Evolutionary conservation across 139 green algal genomes (phyloP).

Genomic region (Coccomyxa sp.): DNA sequence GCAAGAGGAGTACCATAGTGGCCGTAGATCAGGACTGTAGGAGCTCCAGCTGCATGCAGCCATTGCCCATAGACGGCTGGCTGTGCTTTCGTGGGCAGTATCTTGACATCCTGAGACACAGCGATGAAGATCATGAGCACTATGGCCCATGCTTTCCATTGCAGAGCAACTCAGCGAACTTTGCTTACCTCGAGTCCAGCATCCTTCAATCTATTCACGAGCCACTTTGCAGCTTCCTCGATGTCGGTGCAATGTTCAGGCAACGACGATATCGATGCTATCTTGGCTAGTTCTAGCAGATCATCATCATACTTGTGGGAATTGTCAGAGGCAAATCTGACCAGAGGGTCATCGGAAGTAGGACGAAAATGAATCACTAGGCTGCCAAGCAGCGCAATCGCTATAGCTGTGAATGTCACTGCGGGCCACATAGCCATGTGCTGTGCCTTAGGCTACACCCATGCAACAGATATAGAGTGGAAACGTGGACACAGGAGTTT

Average conservation of each 20-base stretch:
- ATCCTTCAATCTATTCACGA: conserved; percentile 16
- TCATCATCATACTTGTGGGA: conserved; percentile 13
- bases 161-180: not conserved
- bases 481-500: no score
- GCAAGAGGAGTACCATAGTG: conserved; percentile 68
- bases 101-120: conserved; percentile 26
- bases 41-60: conserved; percentile 25
- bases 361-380: no score
- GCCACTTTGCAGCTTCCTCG: conserved; percentile 29
- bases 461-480: no score
- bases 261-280: conserved; percentile 43
- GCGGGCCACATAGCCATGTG: no score
- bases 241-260: conserved; percentile 29
- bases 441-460: no score
- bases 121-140: not conserved
- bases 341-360: no score
- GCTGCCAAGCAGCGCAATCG: no score
- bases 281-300: conserved; percentile 26
- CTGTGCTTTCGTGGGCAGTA: conserved; percentile 44
- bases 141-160: not conserved
- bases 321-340: not conserved
- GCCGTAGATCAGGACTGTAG: conserved; percentile 70
- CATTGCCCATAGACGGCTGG: conserved; percentile 68
- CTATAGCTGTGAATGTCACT: no score
- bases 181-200: conserved; percentile 30